Percentiles rank a stretch among this genome's conserved stretches.
These are phyloP conservation scores for Poronia punctata DNA, from an alignment of 495 filamentous ascomycete genomes.

Conservation along the genomic window DNA sequence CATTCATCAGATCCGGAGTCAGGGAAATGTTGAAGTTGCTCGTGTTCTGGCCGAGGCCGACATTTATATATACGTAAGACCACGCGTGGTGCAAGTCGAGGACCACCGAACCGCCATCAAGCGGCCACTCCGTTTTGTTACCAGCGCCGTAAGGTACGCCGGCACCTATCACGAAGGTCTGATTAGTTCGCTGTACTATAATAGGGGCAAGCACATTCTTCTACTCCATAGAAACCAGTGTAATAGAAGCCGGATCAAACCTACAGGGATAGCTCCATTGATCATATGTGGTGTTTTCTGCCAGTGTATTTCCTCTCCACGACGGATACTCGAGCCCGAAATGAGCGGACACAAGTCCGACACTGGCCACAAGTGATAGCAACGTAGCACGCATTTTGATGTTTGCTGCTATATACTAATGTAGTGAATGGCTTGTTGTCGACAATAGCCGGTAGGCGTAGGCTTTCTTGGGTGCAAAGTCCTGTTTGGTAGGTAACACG, in stretches of 20 bases:
- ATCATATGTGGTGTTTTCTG: slow-evolving; percentile 26
- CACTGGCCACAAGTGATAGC: slow-evolving; percentile 27
- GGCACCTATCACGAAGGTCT: slow-evolving; percentile 39
- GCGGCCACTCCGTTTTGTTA: slow-evolving; percentile 57
- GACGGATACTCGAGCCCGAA: slow-evolving; percentile 50
- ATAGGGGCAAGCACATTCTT: too few species aligned
- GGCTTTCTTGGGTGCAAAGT: too few species aligned
- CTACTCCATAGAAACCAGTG: too few species aligned
- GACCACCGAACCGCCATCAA: slow-evolving; percentile 47
- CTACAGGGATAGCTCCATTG: slow-evolving; percentile 57
- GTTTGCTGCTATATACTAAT: too few species aligned
- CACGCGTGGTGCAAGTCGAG: slow-evolving; percentile 47
- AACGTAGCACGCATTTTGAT: slow-evolving; percentile 24
- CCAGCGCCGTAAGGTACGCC: slow-evolving; percentile 40
- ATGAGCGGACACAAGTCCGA: slow-evolving; percentile 44
- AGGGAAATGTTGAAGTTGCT: slow-evolving; percentile 56
- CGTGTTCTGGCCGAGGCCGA: slow-evolving; percentile 48
- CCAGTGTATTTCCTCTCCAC: slow-evolving; percentile 49
- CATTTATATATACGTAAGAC: slow-evolving; percentile 55
- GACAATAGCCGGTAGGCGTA: too few species aligned
- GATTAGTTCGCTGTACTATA: slow-evolving; percentile 8
- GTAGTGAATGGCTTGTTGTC: too few species aligned
- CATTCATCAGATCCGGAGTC: slow-evolving; percentile 45
- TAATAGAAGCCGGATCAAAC: slow-evolving; percentile 11
- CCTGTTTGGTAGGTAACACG: too few species aligned